Percentiles rank a stretch among this genome's conserved stretches.
Evolutionary conservation across 495 filamentous ascomycete genomes (phyloP).

Genomic region (Trichoderma orchidacearum): DNA sequence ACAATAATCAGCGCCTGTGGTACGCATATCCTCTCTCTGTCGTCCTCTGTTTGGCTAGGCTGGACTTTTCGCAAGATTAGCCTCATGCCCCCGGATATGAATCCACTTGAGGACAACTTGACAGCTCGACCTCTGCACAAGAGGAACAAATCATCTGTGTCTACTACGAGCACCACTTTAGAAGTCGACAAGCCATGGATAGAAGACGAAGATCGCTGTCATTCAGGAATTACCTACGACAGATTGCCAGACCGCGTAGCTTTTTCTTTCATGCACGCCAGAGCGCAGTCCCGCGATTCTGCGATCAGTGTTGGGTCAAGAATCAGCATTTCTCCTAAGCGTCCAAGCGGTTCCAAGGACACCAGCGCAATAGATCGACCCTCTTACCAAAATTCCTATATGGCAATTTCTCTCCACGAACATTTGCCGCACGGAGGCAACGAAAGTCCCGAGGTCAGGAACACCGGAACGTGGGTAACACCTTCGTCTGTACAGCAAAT

Average conservation of each 20-base stretch:
- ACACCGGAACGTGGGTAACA: not conserved
- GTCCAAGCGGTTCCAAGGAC: no score
- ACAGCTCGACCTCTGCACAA: slow-evolving; percentile 59
- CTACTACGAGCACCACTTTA: slow-evolving; percentile 38
- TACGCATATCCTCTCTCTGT: slow-evolving; percentile 56
- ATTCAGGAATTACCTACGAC: slow-evolving; percentile 34
- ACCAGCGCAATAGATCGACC: no score
- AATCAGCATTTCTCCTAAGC: not conserved
- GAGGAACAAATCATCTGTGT: slow-evolving; percentile 59
- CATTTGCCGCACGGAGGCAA: not conserved
- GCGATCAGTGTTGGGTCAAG: slow-evolving; percentile 6
- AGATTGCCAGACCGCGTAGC: slow-evolving; percentile 45
- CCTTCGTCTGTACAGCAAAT: not conserved
- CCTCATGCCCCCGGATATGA: slow-evolving; percentile 77
- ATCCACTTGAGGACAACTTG: slow-evolving; percentile 74
- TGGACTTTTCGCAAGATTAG: slow-evolving; percentile 70
- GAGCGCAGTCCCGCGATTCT: slow-evolving; percentile 41
- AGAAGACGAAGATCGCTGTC: slow-evolving; percentile 28
- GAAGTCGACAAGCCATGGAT: slow-evolving; percentile 39
- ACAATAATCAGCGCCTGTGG: slow-evolving; percentile 43
- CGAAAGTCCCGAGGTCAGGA: not conserved
- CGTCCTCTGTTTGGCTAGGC: slow-evolving; percentile 55
- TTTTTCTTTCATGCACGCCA: slow-evolving; percentile 66
- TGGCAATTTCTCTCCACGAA: not conserved
- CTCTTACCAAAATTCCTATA: not conserved